Percentiles rank a stretch among this genome's conserved stretches.
Evolutionary conservation across 305 asterid genomes (phyloP).

Genomic region (Solanum chacoense): DNA sequence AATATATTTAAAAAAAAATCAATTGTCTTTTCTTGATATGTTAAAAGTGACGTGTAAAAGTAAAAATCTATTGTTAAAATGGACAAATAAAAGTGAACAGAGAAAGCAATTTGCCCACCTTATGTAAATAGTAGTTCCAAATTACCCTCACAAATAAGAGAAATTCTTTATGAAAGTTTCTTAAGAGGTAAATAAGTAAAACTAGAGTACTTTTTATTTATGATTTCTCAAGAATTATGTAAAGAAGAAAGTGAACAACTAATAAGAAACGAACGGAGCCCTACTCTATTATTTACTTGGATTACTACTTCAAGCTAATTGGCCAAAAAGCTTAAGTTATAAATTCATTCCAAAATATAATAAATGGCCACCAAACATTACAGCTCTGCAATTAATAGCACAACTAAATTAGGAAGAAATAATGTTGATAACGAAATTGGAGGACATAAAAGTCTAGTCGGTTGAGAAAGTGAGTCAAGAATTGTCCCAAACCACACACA

Average conservation of each 20-base stretch:
- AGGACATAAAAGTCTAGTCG: not conserved
- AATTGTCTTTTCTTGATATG: too few species aligned
- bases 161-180: too few species aligned
- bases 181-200: not conserved
- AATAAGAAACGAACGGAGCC: too few species aligned
- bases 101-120: not conserved
- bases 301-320: not conserved
- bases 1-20: too few species aligned
- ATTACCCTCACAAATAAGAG: too few species aligned
- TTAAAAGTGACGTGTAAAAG: too few species aligned
- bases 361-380: conserved; percentile 29
- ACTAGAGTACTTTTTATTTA: too few species aligned
- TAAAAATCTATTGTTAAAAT: too few species aligned
- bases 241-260: not conserved
- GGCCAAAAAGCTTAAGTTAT: not conserved
- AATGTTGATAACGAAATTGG: not conserved
- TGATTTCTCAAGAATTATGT: too few species aligned
- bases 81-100: too few species aligned
- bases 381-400: conserved; percentile 6
- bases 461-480: not conserved
- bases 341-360: not conserved
- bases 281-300: not conserved
- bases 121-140: too few species aligned
- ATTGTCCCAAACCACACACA: not conserved
- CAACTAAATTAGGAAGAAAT: not conserved